Base-by-base conservation (phyloP, 495 filamentous ascomycete species). In the Aspergillus avenaceus region DNA sequence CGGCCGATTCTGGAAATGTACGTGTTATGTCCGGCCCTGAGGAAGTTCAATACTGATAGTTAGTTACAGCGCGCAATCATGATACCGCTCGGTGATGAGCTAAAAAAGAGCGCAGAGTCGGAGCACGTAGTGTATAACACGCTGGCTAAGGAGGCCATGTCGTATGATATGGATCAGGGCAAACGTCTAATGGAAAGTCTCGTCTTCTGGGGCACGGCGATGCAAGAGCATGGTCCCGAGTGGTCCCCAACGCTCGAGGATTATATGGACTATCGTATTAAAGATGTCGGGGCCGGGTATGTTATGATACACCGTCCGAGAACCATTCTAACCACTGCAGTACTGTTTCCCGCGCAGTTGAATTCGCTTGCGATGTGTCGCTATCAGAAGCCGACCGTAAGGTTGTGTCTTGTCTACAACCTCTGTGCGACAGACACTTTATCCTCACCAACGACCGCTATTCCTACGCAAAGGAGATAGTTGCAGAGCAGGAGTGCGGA, bases 401-500 rank as follows among this genome's bases (percentile, higher is more conserved):
- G 9, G 5, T 5, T 6, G 16, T 52, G 9, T n/a, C 19, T 2
- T 21, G 5, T 3, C 23, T 58, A 11, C 5, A 32, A 23, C 21
- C 29, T 44, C 51, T 54, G 18, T 54, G 47, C 32, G 47, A 47
- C 8, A 47, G 37, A 12, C 56, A 59, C 16, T 47, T 45, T 12
- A 27, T 52, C 2, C 49, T 59, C 1, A 50, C 44, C 6, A 59
- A 59, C 21, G 56, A 59, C 32, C 49, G 55, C 1, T 59, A 59
- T 19, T 59, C 56, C 2, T 59, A 55, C 21, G 45, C 34, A 8
- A 59, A 59, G 22, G 56, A 59, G 31, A 32, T 18, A 0, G 12
- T 32, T 13, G 56, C 34, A 8, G 41, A 52, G 26, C 24, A 23
- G 16, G 11, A 41, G 4, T 4, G 18, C 13, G 44, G 46, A 12